phyloP scores from a whole-genome alignment of 192 early-diverging fungal genomes.

The Podila horticola region DNA sequence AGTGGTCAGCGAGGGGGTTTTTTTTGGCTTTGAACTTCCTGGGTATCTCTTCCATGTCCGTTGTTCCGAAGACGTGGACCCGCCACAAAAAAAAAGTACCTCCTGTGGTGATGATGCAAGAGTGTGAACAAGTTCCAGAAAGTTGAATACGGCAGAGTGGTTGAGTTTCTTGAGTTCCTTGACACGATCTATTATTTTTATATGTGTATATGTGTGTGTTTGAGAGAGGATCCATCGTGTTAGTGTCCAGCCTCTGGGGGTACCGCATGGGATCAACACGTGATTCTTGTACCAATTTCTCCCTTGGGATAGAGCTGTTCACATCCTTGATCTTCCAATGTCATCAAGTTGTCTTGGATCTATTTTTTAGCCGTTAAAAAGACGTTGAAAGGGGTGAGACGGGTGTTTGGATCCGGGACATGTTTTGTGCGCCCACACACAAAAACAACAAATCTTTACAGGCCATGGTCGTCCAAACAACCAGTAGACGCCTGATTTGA shows the following conservation, averaged over 20 bases:
- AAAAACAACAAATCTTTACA: conserved; percentile 46
- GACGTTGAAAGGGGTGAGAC: not conserved
- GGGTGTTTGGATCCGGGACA: too few species aligned
- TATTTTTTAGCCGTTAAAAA: conserved; percentile 5
- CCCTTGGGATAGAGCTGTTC: conserved; percentile 74
- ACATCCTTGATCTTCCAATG: conserved; percentile 69
- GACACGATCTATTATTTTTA: conserved; percentile 64
- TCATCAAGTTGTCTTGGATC: conserved; percentile 64
- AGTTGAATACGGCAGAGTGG: conserved; percentile 70
- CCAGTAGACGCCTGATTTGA: conserved; percentile 61
- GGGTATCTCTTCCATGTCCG: too few species aligned
- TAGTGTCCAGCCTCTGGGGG: not conserved
- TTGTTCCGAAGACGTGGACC: too few species aligned
- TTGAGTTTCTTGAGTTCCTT: conserved; percentile 74
- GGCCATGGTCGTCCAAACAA: conserved; percentile 79
- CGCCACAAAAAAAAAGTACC: conserved; percentile 27
- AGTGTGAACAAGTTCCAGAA: conserved; percentile 74
- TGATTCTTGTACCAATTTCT: conserved; percentile 38
- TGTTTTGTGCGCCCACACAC: not conserved
- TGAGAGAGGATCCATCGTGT: not conserved
- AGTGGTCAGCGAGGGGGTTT: not conserved
- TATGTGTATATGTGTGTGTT: too few species aligned
- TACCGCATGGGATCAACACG: not conserved
- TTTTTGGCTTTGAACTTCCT: not conserved
- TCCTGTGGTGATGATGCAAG: conserved; percentile 61